Base-by-base conservation (phyloP, 192 early-diverging fungal species). In the Backusella tuberculispora region DNA sequence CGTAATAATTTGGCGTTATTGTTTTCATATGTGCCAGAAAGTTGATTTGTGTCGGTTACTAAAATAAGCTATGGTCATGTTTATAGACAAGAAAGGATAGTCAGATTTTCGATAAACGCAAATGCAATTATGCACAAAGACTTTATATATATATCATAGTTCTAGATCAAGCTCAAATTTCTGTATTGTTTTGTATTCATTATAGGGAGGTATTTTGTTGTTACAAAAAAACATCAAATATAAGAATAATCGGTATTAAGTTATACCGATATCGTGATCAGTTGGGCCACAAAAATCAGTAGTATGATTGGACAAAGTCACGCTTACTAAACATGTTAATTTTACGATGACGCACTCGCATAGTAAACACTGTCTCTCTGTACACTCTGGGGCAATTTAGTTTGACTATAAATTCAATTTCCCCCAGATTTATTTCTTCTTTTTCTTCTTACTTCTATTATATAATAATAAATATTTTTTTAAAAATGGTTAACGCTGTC, bases 401-500 rank as follows among this genome's bases (percentile, higher is more conserved):
- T 24, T 56, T 56, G 53, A 56, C 53, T 56, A 56, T 56, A 56
- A 56, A 56, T 56, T 56, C 53, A 56, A 56, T 56, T 56, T 56
- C 21, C 53, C 53, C 53, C 53, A 24, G 21, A 56, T 56, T 56
- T 56, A 24, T 56, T 56, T 56, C 10, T 60, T 26, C n/a, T 60
- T 60, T 60, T 60, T 53, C 8, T 60, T 60, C 21, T 60, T 60
- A 60, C 21, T 46, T 46, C 14, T 12, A 60, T 12, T 26, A 60
- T 24, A 60, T 60, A 26, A 5, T 12, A 60, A 60, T 56, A 24
- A 56, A 60, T 60, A 34, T 1, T 34, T 34, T 34, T 34, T 34
- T 34, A 26, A 60, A 60, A 60, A 60, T 60, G 53, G 53, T 60
- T 60, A 60, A 60, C 53, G 95, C 95, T 84, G 91, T 96, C 76